Conservation (phyloP, 176 grass and related monocot species). For the Olyra latifolia region DNA sequence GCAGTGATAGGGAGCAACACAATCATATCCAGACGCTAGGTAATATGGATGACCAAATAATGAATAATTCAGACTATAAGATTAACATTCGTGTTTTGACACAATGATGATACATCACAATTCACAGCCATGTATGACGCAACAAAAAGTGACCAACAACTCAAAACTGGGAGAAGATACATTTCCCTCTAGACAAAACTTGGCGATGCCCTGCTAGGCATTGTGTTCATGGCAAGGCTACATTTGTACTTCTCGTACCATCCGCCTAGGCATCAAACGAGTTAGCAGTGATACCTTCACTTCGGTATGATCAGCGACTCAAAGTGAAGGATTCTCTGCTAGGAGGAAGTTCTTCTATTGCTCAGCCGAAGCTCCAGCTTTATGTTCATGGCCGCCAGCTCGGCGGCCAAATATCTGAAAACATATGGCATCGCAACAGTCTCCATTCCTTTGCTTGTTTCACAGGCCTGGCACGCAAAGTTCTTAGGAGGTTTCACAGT, state of each 20-base stretch:
- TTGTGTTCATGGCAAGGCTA: background rate
- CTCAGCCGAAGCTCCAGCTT: constrained; percentile 77
- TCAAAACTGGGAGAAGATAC: background rate
- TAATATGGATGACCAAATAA: background rate
- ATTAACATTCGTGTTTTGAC: background rate
- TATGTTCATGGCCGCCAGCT: constrained; percentile 88
- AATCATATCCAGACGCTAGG: background rate
- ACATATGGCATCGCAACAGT: constrained; percentile 96
- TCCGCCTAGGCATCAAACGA: background rate
- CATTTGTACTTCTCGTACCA: background rate
- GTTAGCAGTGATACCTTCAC: background rate
- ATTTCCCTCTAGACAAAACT: background rate
- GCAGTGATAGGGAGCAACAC: background rate
- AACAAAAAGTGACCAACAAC: background rate
- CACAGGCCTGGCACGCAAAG: constrained; percentile 72
- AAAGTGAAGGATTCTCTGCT: background rate
- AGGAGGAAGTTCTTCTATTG: constrained; percentile 32
- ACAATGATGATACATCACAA: background rate
- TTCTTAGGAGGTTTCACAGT: constrained; percentile 58
- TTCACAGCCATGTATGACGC: background rate
- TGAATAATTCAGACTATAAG: background rate
- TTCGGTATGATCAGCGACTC: background rate
- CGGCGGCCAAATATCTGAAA: constrained; percentile 76
- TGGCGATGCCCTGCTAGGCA: background rate
- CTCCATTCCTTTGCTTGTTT: constrained; percentile 87